phyloP scores from a whole-genome alignment of 179 eudicot species.

The Spergularia azorica region DNA sequence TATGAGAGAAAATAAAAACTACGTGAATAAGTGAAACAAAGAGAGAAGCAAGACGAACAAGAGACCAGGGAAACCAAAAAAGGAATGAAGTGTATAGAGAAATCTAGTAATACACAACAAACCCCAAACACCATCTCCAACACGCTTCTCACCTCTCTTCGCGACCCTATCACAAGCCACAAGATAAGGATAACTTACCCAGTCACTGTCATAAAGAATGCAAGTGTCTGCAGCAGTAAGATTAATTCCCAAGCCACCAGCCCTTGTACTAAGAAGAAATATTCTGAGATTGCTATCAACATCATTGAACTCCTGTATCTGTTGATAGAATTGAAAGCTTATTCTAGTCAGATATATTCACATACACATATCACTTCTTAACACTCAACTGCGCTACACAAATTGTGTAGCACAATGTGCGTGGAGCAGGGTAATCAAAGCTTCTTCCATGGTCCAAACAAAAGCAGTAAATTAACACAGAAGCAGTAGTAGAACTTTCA shows the following conservation, averaged over 20 bases:
- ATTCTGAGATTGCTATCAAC: slow-evolving; percentile 58
- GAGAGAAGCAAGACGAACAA: no score
- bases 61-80: slow-evolving; percentile 15
- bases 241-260: slow-evolving; percentile 98
- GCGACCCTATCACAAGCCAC: neutral
- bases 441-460: neutral
- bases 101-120: neutral
- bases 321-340: slow-evolving; percentile 23
- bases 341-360: neutral
- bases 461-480: neutral
- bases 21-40: neutral
- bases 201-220: slow-evolving; percentile 96
- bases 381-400: neutral
- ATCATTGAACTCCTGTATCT: slow-evolving; percentile 93
- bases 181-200: slow-evolving; percentile 48
- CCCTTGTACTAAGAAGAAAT: slow-evolving; percentile 94
- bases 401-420: no score
- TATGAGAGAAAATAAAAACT: neutral
- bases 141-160: neutral
- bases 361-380: neutral
- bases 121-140: neutral
- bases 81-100: neutral
- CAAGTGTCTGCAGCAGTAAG: slow-evolving; percentile 98
- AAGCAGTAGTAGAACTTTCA: no score
- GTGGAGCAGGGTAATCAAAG: no score